A percentile compares a stretch with the other conserved stretches of the same genome.
Conservation (phyloP, 257 asterid species). For the Nicotiana otophora region DNA sequence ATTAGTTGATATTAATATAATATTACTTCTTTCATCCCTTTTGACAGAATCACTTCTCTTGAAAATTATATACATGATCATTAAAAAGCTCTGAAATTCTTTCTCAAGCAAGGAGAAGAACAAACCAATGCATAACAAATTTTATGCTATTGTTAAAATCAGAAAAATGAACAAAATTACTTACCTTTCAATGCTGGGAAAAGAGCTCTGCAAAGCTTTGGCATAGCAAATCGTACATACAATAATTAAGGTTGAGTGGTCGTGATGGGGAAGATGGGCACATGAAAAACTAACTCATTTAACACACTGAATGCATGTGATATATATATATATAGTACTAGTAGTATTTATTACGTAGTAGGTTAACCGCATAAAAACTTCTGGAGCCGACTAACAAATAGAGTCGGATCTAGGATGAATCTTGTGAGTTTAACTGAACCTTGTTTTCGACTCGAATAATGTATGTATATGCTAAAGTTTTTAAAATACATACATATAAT, state of each 20-base stretch:
- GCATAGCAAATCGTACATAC: neutral
- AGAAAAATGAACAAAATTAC: neutral
- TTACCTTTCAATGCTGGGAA: neutral
- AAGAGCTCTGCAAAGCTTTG: neutral
- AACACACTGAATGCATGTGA: neutral
- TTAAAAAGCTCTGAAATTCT: neutral
- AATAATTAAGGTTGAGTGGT: constrained; percentile 22
- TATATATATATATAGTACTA: neutral
- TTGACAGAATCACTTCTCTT: neutral
- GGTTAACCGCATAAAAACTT: neutral
- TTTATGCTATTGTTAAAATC: neutral
- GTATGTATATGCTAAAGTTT: no score
- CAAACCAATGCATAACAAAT: neutral
- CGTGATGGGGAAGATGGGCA: constrained; percentile 48
- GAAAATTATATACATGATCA: neutral
- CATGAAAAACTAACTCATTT: constrained; percentile 40
- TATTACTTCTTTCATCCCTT: neutral
- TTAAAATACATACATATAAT: neutral
- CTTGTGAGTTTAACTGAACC: neutral
- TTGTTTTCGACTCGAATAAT: neutral
- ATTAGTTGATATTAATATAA: neutral
- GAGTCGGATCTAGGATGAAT: neutral
- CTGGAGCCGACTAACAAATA: neutral
- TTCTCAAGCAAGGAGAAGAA: neutral
- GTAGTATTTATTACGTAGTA: neutral